phyloP scores from a whole-genome alignment of 2,329 filamentous ascomycete species.

The Neoascochyta sp. region DNA sequence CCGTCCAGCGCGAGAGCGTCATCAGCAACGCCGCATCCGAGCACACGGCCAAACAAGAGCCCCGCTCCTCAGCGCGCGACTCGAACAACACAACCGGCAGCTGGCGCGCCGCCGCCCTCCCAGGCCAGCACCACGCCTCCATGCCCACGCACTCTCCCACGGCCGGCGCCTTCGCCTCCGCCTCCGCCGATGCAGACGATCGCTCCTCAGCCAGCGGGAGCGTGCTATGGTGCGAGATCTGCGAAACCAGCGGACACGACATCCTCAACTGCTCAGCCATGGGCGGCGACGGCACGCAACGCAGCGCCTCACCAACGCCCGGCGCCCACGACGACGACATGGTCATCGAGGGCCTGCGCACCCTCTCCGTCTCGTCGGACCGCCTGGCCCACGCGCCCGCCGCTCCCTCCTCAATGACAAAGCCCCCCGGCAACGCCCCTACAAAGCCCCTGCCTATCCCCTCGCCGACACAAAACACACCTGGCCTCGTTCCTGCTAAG shows the following conservation, averaged over 20 bases:
- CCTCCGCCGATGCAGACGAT: constrained; percentile 65
- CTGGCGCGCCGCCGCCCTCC: constrained; percentile 42
- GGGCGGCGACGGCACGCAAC: constrained; percentile 52
- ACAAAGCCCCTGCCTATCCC: constrained; percentile 36
- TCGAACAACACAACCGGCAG: constrained; percentile 63
- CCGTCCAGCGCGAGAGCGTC: constrained; percentile 51
- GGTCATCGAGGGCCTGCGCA: constrained; percentile 31
- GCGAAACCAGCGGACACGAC: constrained; percentile 86
- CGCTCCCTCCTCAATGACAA: constrained; percentile 28
- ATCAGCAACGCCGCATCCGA: constrained; percentile 52
- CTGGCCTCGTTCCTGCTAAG: constrained; percentile 34
- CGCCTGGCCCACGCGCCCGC: constrained; percentile 26
- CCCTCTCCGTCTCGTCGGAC: constrained; percentile 34
- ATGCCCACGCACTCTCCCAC: constrained; percentile 60
- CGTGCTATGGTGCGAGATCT: constrained; percentile 87
- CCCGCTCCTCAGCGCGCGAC: constrained; percentile 60
- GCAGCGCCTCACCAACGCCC: too few species aligned
- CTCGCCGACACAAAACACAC: constrained; percentile 23
- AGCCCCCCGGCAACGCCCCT: constrained; percentile 35
- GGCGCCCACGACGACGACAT: constrained; percentile 22
- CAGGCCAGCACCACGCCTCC: constrained; percentile 25
- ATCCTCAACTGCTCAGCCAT: constrained; percentile 93
- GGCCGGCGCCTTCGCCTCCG: too few species aligned
- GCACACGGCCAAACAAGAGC: constrained; percentile 45
- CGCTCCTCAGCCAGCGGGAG: constrained; percentile 61